Conservation (phyloP, 1,139 yeast genomes). For the Geotrichum bryndzae region DNA sequence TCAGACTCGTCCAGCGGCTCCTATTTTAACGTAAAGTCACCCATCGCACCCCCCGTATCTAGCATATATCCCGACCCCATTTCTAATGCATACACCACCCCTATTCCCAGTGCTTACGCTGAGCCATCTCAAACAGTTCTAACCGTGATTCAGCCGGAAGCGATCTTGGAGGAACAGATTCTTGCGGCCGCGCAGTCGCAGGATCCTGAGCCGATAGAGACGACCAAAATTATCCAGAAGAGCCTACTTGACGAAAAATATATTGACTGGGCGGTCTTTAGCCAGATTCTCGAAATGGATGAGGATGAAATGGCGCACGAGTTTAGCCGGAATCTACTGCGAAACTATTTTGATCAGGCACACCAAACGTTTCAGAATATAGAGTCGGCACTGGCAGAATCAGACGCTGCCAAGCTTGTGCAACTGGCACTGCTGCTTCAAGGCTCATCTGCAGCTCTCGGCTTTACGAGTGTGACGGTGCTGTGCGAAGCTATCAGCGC, state of each 20-base stretch:
- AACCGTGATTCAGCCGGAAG: neutral
- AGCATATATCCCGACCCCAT: neutral
- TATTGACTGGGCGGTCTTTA: neutral
- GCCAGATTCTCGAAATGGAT: conserved; percentile 85
- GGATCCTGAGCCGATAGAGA: neutral
- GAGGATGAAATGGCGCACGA: conserved; percentile 50
- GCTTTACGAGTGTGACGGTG: conserved; percentile 69
- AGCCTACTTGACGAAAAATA: neutral
- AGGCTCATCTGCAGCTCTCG: conserved; percentile 93
- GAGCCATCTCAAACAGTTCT: neutral
- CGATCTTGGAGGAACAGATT: neutral
- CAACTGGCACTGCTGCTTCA: conserved; percentile 84
- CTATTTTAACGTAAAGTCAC: neutral
- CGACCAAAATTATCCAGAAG: neutral
- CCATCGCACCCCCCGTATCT: neutral
- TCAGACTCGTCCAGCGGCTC: neutral
- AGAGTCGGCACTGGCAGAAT: conserved; percentile 46
- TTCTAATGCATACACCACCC: neutral
- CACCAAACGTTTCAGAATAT: conserved; percentile 69
- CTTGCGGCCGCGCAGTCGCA: neutral
- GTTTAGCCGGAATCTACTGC: conserved; percentile 66
- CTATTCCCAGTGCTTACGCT: neutral
- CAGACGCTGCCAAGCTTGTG: conserved; percentile 58
- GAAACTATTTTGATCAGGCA: conserved; percentile 89
- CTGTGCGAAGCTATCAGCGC: conserved; percentile 92